Base-by-base conservation (phyloP, 306 rosid species). In the Gastrolobium villosum region DNA sequence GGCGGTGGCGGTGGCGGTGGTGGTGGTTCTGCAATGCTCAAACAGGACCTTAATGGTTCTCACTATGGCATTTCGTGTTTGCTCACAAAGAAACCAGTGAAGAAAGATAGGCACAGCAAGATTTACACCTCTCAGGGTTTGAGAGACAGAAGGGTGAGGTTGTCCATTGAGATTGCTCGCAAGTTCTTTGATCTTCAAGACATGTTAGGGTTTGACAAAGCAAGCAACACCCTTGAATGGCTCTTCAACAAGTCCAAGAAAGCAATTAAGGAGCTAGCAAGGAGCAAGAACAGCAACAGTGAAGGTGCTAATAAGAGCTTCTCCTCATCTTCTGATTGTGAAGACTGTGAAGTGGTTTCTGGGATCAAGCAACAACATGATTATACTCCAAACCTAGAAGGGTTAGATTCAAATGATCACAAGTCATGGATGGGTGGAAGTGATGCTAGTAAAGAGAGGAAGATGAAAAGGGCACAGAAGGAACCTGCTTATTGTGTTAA, bases 101-200 rank as follows among this genome's bases (percentile, higher is more conserved):
- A 88, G 88, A 95, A 91, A 75, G 97, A 95, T 14, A 81, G 93
- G 30, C 99, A 95, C 86, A 92, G 98, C 85, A 95, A 95, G 94
- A 95, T 95, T 87, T 82, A 79, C 88, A 95, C 99, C 13, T 88
- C 99, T 2, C 99, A 93, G 66, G 99, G 99, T 4, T 68, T 91
- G 77, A 88, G 99, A 37, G 99, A 95, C 60, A 74, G 99, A 5
- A 83, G 99, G 82, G 99, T 95, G 5, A 89, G 99, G 55, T 67
- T 95, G 13, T 95, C 98, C 62, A 88, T 95, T 40, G 94, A 86
- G 45, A 90, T 93, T 2, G 92, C 99, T 14, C 70, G 99, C 2
- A 88, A 93, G 87, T 95, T 95, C 93, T 95, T 95, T 37, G 98
- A 95, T 88, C 98, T 95, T 52, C 99, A 95, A 74, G 99, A 95